These are phyloP conservation scores for Candida sp. DNA, from an alignment of 1,139 yeast genomes.

Conservation along the genomic window DNA sequence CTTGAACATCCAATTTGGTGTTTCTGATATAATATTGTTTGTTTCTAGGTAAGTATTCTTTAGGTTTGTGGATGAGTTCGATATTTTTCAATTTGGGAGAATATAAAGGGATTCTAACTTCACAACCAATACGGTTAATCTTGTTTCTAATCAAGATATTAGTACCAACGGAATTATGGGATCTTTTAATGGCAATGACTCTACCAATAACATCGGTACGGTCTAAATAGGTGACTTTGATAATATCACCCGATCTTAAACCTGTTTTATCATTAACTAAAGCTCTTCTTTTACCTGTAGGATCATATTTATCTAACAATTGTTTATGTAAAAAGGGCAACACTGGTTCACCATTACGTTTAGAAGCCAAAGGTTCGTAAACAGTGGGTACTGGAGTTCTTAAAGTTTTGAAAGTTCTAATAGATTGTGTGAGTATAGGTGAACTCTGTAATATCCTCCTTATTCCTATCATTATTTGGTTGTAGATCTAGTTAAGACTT, in stretches of 20 bases:
- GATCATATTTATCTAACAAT: conserved; percentile 60
- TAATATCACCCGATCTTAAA: conserved; percentile 79
- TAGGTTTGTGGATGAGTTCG: conserved; percentile 73
- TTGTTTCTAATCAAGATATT: conserved; percentile 77
- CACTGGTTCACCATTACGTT: conserved; percentile 49
- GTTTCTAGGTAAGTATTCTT: conserved; percentile 65
- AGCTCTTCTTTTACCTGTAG: conserved; percentile 68
- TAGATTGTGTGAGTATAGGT: conserved; percentile 7
- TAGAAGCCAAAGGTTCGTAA: conserved; percentile 50
- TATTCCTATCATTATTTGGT: conserved; percentile 1
- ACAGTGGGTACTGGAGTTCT: conserved; percentile 31
- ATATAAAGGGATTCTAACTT: conserved; percentile 72
- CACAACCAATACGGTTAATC: conserved; percentile 76
- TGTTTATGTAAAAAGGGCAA: conserved; percentile 47
- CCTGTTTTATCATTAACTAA: conserved; percentile 49
- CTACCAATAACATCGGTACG: conserved; percentile 73
- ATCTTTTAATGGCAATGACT: conserved; percentile 69
- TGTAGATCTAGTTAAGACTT: no score
- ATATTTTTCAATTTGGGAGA: conserved; percentile 74
- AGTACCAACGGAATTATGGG: conserved; percentile 58
- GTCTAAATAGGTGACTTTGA: conserved; percentile 71
- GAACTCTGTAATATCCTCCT: not conserved
- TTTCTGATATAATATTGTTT: conserved; percentile 88
- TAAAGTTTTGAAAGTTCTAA: conserved; percentile 19
- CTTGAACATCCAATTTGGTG: conserved; percentile 80